A percentile compares a stretch with the other conserved stretches of the same genome.
Conservation (phyloP, 2,329 filamentous ascomycete species). For the Ophiocordyceps camponoti-floridani region DNA sequence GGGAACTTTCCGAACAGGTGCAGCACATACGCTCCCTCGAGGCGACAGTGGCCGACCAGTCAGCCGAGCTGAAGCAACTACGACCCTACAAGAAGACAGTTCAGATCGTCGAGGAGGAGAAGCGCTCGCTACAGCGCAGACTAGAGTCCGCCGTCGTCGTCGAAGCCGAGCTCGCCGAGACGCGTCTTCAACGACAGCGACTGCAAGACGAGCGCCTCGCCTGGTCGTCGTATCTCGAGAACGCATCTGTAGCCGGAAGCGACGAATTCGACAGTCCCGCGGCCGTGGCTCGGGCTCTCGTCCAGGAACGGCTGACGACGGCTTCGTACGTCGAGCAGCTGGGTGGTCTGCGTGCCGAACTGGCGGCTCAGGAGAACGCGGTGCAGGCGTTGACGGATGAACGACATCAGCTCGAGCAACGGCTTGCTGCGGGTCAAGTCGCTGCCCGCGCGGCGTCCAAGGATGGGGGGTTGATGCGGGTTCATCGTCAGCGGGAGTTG, state of each 20-base stretch:
- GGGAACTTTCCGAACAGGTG: slow-evolving; percentile 80
- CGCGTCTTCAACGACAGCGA: slow-evolving; percentile 65
- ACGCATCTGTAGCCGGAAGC: slow-evolving; percentile 40
- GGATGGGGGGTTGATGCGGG: slow-evolving; percentile 53
- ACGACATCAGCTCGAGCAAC: slow-evolving; percentile 41
- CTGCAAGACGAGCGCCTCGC: slow-evolving; percentile 75
- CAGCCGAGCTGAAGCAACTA: slow-evolving; percentile 61
- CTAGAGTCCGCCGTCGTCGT: slow-evolving; percentile 58
- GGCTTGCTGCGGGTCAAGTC: slow-evolving; percentile 53
- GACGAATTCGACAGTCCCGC: slow-evolving; percentile 77
- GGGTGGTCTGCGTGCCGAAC: slow-evolving; percentile 61
- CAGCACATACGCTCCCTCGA: slow-evolving; percentile 79
- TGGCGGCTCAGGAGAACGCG: slow-evolving; percentile 57
- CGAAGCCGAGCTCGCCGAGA: slow-evolving; percentile 61
- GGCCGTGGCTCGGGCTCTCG: slow-evolving; percentile 65
- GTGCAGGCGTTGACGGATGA: slow-evolving; percentile 58
- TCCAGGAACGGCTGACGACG: slow-evolving; percentile 65
- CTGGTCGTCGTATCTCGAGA: slow-evolving; percentile 75
- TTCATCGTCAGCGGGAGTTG: slow-evolving; percentile 68
- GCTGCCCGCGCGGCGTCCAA: slow-evolving; percentile 25
- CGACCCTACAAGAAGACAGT: slow-evolving; percentile 73
- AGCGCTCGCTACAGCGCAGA: slow-evolving; percentile 61
- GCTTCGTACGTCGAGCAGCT: slow-evolving; percentile 66
- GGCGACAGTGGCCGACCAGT: slow-evolving; percentile 60
- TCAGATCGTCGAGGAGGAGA: slow-evolving; percentile 90